Evolutionary conservation across 2,329 filamentous ascomycete genomes (phyloP).

Genomic region (Cryphonectria carpinicola): DNA sequence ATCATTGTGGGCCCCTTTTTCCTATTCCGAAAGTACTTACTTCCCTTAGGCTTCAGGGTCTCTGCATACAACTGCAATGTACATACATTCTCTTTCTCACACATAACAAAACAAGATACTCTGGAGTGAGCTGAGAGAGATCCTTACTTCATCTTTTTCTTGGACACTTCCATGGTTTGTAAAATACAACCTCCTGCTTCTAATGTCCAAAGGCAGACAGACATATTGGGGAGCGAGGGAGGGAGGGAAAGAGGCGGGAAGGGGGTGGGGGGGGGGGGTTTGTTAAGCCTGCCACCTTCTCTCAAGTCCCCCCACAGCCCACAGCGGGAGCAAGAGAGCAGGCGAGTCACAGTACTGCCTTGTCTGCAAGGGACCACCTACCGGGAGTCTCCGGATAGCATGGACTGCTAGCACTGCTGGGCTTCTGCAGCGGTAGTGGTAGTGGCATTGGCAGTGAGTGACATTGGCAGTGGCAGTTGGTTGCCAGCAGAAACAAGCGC

Average conservation of each 20-base stretch:
- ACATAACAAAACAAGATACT: not conserved
- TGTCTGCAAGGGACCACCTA: conserved; percentile 4
- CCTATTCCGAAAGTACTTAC: not conserved
- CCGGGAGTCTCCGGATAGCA: conserved; percentile 7
- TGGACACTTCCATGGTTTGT: not conserved
- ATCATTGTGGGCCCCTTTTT: not conserved
- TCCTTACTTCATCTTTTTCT: not conserved
- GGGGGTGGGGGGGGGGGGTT: not conserved
- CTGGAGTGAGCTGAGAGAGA: not conserved
- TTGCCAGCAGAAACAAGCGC: not conserved
- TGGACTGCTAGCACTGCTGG: not conserved
- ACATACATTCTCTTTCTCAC: not conserved
- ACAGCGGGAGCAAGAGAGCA: not conserved
- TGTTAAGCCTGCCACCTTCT: not conserved
- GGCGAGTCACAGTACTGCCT: not conserved
- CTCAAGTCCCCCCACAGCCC: not conserved
- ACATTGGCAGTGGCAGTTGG: not conserved
- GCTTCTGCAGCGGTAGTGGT: not conserved
- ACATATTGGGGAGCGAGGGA: not conserved
- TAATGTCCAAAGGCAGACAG: not conserved
- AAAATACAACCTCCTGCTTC: not conserved
- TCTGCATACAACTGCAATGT: not conserved
- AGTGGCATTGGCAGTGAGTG: not conserved
- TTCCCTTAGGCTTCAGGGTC: not conserved
- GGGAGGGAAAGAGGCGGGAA: too few species aligned